These are phyloP conservation scores for Aspergillus unguis DNA, from an alignment of 2,329 filamentous ascomycete genomes.

Conservation along the genomic window DNA sequence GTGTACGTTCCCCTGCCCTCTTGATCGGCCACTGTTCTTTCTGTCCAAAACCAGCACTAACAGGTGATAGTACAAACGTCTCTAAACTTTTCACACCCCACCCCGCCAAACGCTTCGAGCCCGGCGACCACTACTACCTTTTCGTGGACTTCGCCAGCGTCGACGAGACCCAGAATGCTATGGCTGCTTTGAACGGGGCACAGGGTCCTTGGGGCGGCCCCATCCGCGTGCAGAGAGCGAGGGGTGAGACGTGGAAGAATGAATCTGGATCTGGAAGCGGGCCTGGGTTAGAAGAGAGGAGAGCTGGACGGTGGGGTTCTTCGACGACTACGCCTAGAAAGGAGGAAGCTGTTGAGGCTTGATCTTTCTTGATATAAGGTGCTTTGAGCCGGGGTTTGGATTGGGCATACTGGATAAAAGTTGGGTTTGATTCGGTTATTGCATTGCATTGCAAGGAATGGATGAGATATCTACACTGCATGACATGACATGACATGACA, in stretches of 20 bases:
- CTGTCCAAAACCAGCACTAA: background rate
- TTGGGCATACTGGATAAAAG: background rate
- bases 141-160: constrained; percentile 61
- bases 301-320: background rate
- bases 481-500: constrained; percentile 3
- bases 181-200: constrained; percentile 43
- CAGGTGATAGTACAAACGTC: constrained; percentile 38
- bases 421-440: background rate
- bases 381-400: background rate
- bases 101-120: constrained; percentile 51
- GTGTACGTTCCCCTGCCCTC: constrained; percentile 30
- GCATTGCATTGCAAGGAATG: background rate
- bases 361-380: background rate
- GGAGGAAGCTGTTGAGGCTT: background rate
- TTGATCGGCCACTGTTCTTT: background rate
- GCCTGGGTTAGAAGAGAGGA: constrained; percentile 9
- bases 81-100: constrained; percentile 58
- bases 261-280: constrained; percentile 1
- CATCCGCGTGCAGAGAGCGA: constrained; percentile 40
- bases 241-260: constrained; percentile 35
- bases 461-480: background rate
- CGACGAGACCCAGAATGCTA: constrained; percentile 54
- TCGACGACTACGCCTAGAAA: background rate
- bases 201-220: constrained; percentile 40
- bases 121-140: constrained; percentile 60